These are phyloP conservation scores for Halenospora varia DNA, from an alignment of 495 filamentous ascomycete genomes.

Conservation along the genomic window DNA sequence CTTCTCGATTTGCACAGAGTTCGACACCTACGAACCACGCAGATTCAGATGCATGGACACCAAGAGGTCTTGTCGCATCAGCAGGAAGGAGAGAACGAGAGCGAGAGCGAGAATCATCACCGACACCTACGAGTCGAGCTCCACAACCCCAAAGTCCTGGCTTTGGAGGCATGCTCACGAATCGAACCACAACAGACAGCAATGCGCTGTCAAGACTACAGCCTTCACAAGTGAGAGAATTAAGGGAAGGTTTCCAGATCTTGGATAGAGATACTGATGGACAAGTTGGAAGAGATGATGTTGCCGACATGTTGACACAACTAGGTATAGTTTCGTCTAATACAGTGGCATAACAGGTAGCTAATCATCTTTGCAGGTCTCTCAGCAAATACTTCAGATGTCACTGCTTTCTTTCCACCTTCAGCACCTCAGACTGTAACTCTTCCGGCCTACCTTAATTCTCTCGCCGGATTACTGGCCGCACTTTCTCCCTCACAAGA, in stretches of 20 bases:
- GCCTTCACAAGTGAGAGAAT: conserved; percentile 63
- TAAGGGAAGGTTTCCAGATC: conserved; percentile 84
- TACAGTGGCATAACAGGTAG: conserved; percentile 1
- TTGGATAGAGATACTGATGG: conserved; percentile 81
- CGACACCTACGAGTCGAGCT: conserved; percentile 42
- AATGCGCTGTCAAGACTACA: conserved; percentile 62
- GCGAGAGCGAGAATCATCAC: conserved; percentile 33
- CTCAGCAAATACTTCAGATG: conserved; percentile 48
- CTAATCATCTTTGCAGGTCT: conserved; percentile 31
- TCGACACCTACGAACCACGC: conserved; percentile 26
- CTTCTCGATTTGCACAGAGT: conserved; percentile 34
- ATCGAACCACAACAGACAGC: conserved; percentile 24
- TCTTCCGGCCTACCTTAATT: conserved; percentile 78
- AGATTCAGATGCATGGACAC: conserved; percentile 29
- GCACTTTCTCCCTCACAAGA: conserved; percentile 71
- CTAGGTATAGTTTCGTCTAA: conserved; percentile 48
- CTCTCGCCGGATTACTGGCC: conserved; percentile 66
- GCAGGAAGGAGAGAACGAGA: conserved; percentile 25
- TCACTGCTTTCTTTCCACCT: conserved; percentile 74
- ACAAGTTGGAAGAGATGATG: conserved; percentile 67
- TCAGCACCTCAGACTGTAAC: conserved; percentile 64
- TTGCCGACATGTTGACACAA: conserved; percentile 74
- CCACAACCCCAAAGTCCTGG: conserved; percentile 31
- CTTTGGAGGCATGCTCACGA: conserved; percentile 27
- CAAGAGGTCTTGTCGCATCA: conserved; percentile 25